Evolutionary conservation across 768 basidiomycete species (phyloP), one percentile per base, ranked within the genome.

Genomic region (Paxillus ammoniavirescens): DNA sequence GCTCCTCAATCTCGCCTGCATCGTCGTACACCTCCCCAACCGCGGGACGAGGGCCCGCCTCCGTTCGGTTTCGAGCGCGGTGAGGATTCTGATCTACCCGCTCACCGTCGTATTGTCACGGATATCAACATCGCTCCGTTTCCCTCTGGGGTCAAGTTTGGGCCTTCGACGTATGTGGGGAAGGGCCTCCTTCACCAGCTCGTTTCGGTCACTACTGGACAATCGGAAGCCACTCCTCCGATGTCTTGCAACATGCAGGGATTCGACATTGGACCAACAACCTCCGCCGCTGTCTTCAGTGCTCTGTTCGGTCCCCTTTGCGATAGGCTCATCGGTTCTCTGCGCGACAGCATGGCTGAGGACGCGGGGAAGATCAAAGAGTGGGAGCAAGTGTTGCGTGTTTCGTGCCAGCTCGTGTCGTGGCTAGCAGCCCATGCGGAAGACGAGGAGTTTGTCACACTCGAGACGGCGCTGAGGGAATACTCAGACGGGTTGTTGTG

Each of bases 161-260:
- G 61, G 1, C 37, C 69, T 2, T 69, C 74, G 8, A 81, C 84
- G 6, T 87, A 83, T 56, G 75, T 86, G 42, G 79, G 77, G 8
- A 82, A 74, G 53, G 87, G 88, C 0, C 74, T 77, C 61, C 78
- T 93, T 15, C 66, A 76, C 52, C 81, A 86, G 21, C 75, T 91
- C 14, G 54, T 84, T 45, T 61, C 73, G n/a, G 47, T 76, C 47
- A 55, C 77, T 17, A 64, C 68, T 18, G 62, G 68, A 30, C 52
- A 55, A 7, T 53, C 59, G 5, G 66, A 72, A 23, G 49, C 60
- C 9, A 54, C 62, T 12, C 49, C 64, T 10, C 77, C 78, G 3
- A 58, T 57, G 1, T 52, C 64, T 13, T 67, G 71, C 43, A 61
- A 65, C 38, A 52, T 74, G 30, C 71, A 71, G 30, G 77, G 76